Evolutionary conservation across 805 yeast genomes (phyloP), one percentile per base, ranked within the genome.

Genomic region (Kodamaea leandrae): DNA sequence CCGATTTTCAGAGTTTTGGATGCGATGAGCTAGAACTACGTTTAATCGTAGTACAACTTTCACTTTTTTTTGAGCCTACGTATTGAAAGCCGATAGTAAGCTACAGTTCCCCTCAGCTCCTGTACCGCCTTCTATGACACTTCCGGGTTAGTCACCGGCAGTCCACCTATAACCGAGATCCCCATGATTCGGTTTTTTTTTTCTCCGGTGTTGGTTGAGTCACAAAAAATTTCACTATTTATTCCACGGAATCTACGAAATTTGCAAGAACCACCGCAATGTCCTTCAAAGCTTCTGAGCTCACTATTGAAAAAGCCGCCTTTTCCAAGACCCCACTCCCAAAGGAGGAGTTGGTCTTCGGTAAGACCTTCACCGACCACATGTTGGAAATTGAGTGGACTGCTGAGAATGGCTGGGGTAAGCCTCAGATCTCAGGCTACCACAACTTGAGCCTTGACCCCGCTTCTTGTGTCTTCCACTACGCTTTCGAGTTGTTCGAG

Each of bases 341-440:
- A 16, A 55, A 58, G 32, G 59, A 55, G 16, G 36, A 50, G 44
- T 52, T 58, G 50, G 54, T 48, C 28, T 58, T 58, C 34, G 63
- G 63, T 13, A 53, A 53, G 44, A 45, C 57, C 14, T 58, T 58
- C 50, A 47, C 61, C 38, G 61, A 58, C 52, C 63, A 58, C 49
- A 58, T 58, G 51, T 46, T 57, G 49, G 61, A 57, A 48, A 32
- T 58, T 23, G 63, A 58, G 35, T 58, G 63, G 63, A 54, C 56
- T 20, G 49, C 46, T 9, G 52, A 44, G 12, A 43, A 46, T n/a
- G 63, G 63, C 17, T 58, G 63, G 63, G 60, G 51, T 20, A 51
- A 53, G 4, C 63, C 63, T 10, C 45, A 43, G 32, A 58, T 58
- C 44, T 32, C 52, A 2, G 58, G 61, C n/a, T 57, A 58, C 55